Percentiles rank a stretch among this genome's conserved stretches.
These are phyloP conservation scores for Pestalotiopsis sp. DNA, from an alignment of 2,329 filamentous ascomycete genomes.

Conservation along the genomic window DNA sequence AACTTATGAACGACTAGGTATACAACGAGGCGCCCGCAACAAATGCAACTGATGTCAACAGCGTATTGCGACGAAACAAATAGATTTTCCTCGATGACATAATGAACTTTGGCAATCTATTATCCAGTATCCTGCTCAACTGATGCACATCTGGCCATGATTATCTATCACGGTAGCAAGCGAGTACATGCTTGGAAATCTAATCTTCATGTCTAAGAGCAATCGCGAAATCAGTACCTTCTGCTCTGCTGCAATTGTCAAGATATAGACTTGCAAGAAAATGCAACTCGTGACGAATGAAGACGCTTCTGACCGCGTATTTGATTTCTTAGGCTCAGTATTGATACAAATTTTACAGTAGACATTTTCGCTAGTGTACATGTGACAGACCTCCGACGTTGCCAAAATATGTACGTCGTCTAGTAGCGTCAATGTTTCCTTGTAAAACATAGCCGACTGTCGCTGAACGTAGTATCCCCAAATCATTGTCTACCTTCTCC, in stretches of 20 bases:
- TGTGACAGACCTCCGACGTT: background rate
- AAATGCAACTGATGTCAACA: no score
- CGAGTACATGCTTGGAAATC: no score
- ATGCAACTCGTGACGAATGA: background rate
- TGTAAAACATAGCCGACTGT: background rate
- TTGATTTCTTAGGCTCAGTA: background rate
- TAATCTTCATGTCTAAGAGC: no score
- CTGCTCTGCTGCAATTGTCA: background rate
- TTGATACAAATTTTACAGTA: background rate
- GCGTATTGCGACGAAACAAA: no score
- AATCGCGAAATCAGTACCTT: no score
- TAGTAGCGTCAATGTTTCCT: background rate
- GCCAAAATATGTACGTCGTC: background rate
- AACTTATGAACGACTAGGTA: background rate
- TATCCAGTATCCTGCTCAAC: no score
- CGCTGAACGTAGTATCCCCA: background rate
- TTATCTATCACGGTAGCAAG: no score
- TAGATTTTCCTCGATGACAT: no score
- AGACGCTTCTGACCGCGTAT: background rate
- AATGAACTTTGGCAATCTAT: no score
- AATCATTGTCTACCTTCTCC: background rate
- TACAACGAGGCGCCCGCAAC: background rate
- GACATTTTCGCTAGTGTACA: background rate
- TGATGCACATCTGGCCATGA: no score
- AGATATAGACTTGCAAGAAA: background rate